Evolutionary conservation across 1,284 basidiomycete genomes (phyloP).

Genomic region (Grifola frondosa): DNA sequence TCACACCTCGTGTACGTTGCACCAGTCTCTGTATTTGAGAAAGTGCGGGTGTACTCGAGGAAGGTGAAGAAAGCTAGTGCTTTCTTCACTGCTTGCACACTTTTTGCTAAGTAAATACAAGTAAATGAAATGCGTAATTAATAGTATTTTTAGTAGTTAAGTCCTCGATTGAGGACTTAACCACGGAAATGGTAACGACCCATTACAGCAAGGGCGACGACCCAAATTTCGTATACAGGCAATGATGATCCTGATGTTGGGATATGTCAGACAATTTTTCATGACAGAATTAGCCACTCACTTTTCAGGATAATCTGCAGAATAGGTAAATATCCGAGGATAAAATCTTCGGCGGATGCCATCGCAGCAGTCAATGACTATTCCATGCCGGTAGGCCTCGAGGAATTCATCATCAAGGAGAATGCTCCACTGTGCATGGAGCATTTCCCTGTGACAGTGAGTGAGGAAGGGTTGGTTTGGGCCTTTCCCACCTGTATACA

Average conservation of each 20-base stretch:
- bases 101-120: no score
- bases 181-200: no score
- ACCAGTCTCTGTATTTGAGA: no score
- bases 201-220: no score
- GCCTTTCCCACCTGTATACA: neutral
- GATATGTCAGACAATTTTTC: no score
- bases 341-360: conserved; percentile 13
- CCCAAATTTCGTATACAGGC: conserved; percentile 12
- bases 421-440: conserved; percentile 12
- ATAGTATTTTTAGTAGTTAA: no score
- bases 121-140: no score
- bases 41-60: no score
- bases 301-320: conserved; percentile 24
- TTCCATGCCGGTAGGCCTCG: conserved; percentile 16
- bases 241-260: neutral
- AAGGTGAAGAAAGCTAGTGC: no score
- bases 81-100: no score
- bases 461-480: conserved; percentile 3
- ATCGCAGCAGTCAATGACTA: conserved; percentile 14
- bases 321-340: conserved; percentile 21
- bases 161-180: no score
- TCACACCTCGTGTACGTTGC: no score
- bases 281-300: conserved; percentile 5
- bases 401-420: conserved; percentile 18
- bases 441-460: conserved; percentile 14